Percentiles rank a stretch among this genome's conserved stretches.
phyloP scores from a whole-genome alignment of 495 filamentous ascomycete species.

The Penicillium simplicissimum region DNA sequence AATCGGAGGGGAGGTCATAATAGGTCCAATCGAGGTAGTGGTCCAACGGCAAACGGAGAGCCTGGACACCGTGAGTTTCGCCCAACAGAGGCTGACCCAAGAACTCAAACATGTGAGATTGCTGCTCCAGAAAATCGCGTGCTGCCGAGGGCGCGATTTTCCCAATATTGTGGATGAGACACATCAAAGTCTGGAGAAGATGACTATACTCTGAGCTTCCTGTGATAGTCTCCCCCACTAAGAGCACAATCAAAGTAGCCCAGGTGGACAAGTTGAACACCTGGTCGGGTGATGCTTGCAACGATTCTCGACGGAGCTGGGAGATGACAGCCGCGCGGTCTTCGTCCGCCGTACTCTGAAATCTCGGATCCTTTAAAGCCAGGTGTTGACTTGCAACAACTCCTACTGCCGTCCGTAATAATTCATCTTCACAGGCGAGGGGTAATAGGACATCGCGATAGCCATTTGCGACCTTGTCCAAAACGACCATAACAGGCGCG shows the following conservation, averaged over 20 bases:
- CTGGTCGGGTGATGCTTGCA: conserved; percentile 13
- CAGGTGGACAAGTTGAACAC: conserved; percentile 23
- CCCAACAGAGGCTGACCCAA: conserved; percentile 20
- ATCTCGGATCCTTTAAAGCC: conserved; percentile 7
- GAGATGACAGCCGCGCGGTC: conserved; percentile 21
- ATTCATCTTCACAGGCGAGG: conserved; percentile 67
- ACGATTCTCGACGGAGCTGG: conserved; percentile 18
- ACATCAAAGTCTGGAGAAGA: conserved; percentile 22
- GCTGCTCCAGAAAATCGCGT: conserved; percentile 14
- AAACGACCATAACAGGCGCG: conserved; percentile 27
- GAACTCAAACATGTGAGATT: conserved; percentile 26
- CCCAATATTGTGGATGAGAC: conserved; percentile 10
- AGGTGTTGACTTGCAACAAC: conserved; percentile 74
- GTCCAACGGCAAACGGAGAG: conserved; percentile 10
- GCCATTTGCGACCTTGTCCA: conserved; percentile 64
- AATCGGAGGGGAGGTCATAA: conserved; percentile 17
- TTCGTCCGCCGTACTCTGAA: conserved; percentile 14
- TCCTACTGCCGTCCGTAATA: conserved; percentile 77
- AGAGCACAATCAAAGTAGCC: conserved; percentile 27
- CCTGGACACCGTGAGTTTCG: conserved; percentile 11
- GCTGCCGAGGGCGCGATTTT: not conserved
- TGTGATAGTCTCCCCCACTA: conserved; percentile 28
- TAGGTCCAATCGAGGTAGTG: conserved; percentile 18
- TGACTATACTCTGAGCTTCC: conserved; percentile 23
- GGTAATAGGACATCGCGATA: conserved; percentile 76